phyloP scores from a whole-genome alignment of 805 yeast genomes.

The Sugiyamaella marilandica region DNA sequence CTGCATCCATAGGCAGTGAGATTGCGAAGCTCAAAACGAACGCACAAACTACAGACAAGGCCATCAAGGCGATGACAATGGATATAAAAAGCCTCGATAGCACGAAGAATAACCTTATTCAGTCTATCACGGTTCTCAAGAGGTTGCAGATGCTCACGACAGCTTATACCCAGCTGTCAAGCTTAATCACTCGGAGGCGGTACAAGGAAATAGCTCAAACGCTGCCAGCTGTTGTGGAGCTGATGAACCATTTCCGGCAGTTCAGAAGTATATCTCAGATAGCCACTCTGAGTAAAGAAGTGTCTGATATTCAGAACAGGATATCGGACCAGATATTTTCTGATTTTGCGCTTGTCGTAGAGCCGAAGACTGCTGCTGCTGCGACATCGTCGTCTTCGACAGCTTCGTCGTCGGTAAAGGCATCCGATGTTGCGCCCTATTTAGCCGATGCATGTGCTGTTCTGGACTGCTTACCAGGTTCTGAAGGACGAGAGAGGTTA shows the following conservation, averaged over 20 bases:
- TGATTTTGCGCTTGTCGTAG: conserved; percentile 49
- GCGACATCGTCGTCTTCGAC: conserved; percentile 6
- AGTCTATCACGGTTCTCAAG: conserved; percentile 80
- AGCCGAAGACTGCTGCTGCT: conserved; percentile 9
- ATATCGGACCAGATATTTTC: conserved; percentile 64
- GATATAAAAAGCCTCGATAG: conserved; percentile 75
- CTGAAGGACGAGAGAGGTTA: conserved; percentile 56
- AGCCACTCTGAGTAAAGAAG: conserved; percentile 56
- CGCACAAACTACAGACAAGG: conserved; percentile 52
- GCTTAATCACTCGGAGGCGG: conserved; percentile 42
- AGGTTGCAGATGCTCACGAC: conserved; percentile 80
- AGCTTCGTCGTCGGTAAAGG: neutral
- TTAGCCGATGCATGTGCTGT: conserved; percentile 63
- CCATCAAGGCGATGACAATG: conserved; percentile 65
- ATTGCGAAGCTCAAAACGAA: conserved; percentile 45
- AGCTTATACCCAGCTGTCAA: conserved; percentile 60
- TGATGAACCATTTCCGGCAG: conserved; percentile 66
- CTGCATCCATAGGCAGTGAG: conserved; percentile 35
- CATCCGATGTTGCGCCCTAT: conserved; percentile 13
- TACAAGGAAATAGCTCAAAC: conserved; percentile 53
- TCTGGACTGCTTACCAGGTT: conserved; percentile 51
- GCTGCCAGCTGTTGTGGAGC: conserved; percentile 66
- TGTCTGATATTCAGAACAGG: conserved; percentile 54
- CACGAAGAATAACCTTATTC: conserved; percentile 76
- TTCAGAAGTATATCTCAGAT: conserved; percentile 82